Conservation (phyloP, 2,329 filamentous ascomycete species). For the Penicillium sp. region DNA sequence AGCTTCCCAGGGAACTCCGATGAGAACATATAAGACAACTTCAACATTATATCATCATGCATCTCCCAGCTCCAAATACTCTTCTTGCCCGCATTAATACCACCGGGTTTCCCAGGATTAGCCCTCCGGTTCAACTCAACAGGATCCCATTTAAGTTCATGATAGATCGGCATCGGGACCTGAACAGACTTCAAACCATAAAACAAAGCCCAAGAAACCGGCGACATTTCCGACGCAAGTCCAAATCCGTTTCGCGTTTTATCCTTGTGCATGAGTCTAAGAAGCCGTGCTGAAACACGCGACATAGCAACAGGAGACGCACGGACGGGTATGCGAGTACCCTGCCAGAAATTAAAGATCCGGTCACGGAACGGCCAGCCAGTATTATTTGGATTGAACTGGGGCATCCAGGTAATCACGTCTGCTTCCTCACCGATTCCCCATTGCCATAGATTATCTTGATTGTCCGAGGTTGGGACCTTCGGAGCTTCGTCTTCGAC, state of each 20-base stretch:
- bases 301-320: constrained; percentile 14
- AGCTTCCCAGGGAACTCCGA: constrained; percentile 7
- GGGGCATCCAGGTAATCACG: constrained; percentile 15
- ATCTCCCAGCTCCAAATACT: constrained; percentile 13
- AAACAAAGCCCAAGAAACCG: constrained; percentile 11
- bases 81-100: constrained; percentile 4
- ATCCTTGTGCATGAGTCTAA: constrained; percentile 5
- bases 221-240: constrained; percentile 16
- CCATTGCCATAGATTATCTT: background rate
- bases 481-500: background rate
- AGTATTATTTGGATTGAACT: constrained; percentile 10
- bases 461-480: background rate
- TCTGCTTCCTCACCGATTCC: constrained; percentile 17
- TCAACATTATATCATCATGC: constrained; percentile 9
- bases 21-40: constrained; percentile 11
- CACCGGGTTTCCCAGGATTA: constrained; percentile 10
- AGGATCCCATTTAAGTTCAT: constrained; percentile 7
- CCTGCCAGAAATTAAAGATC: constrained; percentile 13
- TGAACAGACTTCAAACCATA: constrained; percentile 18
- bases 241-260: constrained; percentile 1
- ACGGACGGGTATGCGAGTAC: constrained; percentile 4
- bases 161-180: constrained; percentile 12
- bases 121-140: constrained; percentile 3
- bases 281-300: constrained; percentile 6
- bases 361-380: constrained; percentile 13